Base-by-base conservation (phyloP, 1,139 yeast genomes). In the Taiozyma sp. region DNA sequence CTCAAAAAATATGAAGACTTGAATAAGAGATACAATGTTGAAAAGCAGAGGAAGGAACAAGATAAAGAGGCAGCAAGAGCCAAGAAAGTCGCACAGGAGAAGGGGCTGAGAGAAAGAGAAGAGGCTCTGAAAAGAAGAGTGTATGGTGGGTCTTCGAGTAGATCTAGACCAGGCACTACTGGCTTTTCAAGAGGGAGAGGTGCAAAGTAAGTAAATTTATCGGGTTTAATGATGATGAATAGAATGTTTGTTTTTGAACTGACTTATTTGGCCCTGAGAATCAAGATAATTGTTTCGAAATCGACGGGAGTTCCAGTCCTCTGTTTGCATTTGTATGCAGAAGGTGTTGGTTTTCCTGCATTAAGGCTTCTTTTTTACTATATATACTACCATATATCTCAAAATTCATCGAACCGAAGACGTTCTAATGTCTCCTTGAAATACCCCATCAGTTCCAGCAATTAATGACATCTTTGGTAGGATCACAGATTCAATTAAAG, bases 121-220 rank as follows among this genome's bases (percentile, higher is more conserved):
- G 65, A 58, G 14, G 47, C 57, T 3, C 43, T 61, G 16, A 53
- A 56, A 51, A 56, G 62, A 53, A 51, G 63, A 22, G 63, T 61
- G 6, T 61, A 61, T 47, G 63, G 63, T 14, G 50, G 46, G 41
- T 24, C 41, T 9, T 37, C 41, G 4, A 37, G 41, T 19, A 37
- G 41, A 37, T 37, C 41, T 11, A 37, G 14, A 19, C 24, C 41
- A 19, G 41, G 41, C 4, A 37, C 41, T 37, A 37, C 41, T 10
- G 24, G 24, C 14, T 37, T 24, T 1, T 37, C 41, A 37, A 37
- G 41, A 37, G 41, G 41, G 24, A 37, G 41, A 21, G 19, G 24
- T 14, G 13, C 41, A 19, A 37, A 37, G 24, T 37, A 24, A 37
- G 7, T 19, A 1, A 24, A 19, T 9, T 19, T 19, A 11, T 10